phyloP scores from a whole-genome alignment of 495 filamentous ascomycete species.

The Penicillium pulvis region DNA sequence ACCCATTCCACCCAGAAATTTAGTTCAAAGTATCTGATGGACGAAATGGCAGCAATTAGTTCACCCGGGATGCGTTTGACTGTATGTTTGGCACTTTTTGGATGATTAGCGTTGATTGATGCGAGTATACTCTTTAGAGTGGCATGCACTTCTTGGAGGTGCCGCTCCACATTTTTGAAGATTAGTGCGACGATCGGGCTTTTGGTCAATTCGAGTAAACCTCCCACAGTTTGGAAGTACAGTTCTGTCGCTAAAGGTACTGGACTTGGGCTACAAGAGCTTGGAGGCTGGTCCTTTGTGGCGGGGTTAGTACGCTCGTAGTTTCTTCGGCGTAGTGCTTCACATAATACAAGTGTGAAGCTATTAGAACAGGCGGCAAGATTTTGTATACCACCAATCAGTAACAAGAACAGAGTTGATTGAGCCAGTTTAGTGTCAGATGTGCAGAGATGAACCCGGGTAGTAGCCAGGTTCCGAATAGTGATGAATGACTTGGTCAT shows the following conservation, averaged over 20 bases:
- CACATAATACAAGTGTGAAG: constrained; percentile 2
- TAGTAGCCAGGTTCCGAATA: constrained; percentile 7
- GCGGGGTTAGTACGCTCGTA: neutral
- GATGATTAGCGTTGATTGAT: neutral
- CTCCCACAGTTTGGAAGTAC: constrained; percentile 17
- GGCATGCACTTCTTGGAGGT: neutral
- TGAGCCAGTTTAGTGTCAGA: neutral
- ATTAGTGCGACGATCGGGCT: constrained; percentile 9
- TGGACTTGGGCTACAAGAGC: neutral
- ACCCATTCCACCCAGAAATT: neutral
- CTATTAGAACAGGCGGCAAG: neutral
- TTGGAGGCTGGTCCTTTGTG: neutral
- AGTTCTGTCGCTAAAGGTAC: constrained; percentile 16
- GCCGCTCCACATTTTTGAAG: constrained; percentile 1
- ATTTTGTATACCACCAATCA: neutral
- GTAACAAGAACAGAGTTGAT: neutral
- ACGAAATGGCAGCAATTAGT: neutral
- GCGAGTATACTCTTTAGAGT: neutral
- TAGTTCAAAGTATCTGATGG: neutral
- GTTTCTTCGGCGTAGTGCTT: constrained; percentile 5
- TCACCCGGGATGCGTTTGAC: neutral
- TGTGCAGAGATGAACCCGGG: constrained; percentile 8
- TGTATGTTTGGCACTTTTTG: neutral
- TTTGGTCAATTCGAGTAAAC: constrained; percentile 8
- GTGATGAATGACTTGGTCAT: constrained; percentile 16